Percentiles rank a stretch among this genome's conserved stretches.
Evolutionary conservation across 2,329 filamentous ascomycete genomes (phyloP).

Genomic region (Scytalidium sp.): DNA sequence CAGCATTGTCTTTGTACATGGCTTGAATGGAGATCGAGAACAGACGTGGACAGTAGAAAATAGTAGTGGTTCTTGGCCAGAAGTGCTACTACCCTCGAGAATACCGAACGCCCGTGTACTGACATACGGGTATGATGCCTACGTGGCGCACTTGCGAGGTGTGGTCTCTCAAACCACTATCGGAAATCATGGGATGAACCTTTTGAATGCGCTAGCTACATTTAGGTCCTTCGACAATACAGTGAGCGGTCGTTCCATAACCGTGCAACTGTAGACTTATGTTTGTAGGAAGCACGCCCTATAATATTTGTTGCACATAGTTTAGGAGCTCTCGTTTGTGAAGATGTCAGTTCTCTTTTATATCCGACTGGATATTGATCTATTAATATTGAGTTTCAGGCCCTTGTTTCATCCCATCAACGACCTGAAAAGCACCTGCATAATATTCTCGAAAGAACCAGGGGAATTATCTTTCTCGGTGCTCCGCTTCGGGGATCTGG

Average conservation of each 20-base stretch:
- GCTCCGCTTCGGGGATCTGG: conserved; percentile 34
- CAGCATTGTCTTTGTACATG: conserved; percentile 38
- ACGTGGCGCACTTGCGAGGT: conserved; percentile 21
- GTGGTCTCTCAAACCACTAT: conserved; percentile 25
- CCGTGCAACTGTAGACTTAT: no score
- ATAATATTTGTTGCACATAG: conserved; percentile 37
- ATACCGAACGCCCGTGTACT: conserved; percentile 11
- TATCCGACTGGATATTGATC: no score
- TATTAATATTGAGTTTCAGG: no score
- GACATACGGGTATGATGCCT: conserved; percentile 18
- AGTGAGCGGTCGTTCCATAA: no score
- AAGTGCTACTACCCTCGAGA: conserved; percentile 9
- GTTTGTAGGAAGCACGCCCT: no score
- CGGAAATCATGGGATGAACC: conserved; percentile 26
- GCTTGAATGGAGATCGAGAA: conserved; percentile 35
- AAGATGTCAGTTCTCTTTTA: no score
- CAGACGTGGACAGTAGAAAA: conserved; percentile 34
- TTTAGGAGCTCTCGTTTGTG: conserved; percentile 37
- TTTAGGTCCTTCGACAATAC: conserved; percentile 23
- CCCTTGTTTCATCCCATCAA: conserved; percentile 30
- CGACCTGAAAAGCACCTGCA: conserved; percentile 28
- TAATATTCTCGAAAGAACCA: conserved; percentile 22
- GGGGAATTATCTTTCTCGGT: conserved; percentile 35
- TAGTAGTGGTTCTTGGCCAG: conserved; percentile 21
- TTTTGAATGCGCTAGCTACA: conserved; percentile 23